Conservation (phyloP, 2,329 filamentous ascomycete species). For the Diaporthe destruens region DNA sequence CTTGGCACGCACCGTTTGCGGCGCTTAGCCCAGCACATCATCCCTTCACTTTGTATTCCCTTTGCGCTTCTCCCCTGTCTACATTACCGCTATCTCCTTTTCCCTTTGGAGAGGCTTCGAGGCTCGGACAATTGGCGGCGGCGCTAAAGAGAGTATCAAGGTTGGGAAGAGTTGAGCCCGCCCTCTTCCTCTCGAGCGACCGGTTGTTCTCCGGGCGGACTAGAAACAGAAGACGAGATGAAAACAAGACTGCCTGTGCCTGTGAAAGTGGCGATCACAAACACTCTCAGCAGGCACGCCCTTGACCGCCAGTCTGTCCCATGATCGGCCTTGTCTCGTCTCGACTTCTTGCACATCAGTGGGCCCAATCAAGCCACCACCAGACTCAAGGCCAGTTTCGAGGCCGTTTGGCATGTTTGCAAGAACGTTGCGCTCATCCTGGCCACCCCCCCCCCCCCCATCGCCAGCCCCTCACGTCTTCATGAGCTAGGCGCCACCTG, state of each 20-base stretch:
- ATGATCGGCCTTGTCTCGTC: slow-evolving; percentile 39
- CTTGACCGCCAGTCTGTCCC: slow-evolving; percentile 18
- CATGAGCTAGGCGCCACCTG: not conserved
- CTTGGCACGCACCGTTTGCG: not conserved
- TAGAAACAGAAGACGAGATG: slow-evolving; percentile 28
- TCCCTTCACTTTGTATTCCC: not conserved
- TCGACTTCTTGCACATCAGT: slow-evolving; percentile 36
- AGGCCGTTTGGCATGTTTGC: slow-evolving; percentile 36
- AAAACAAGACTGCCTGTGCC: slow-evolving; percentile 18
- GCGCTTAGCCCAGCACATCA: not conserved
- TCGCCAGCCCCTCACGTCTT: not conserved
- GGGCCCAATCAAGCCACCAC: slow-evolving; percentile 33
- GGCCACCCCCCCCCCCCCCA: not conserved
- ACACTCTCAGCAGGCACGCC: slow-evolving; percentile 30
- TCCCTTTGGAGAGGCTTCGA: not conserved
- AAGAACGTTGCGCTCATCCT: slow-evolving; percentile 6
- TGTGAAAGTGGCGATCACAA: slow-evolving; percentile 34
- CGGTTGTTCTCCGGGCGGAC: slow-evolving; percentile 18
- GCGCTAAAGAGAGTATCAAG: not conserved
- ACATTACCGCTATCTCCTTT: not conserved
- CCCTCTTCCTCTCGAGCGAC: not conserved
- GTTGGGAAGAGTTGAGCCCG: not conserved
- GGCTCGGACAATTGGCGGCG: not conserved
- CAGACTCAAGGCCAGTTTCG: slow-evolving; percentile 30
- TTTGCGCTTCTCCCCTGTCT: not conserved